Conservation (phyloP, 2,329 filamentous ascomycete species). For the Coniosporium uncinatum region DNA sequence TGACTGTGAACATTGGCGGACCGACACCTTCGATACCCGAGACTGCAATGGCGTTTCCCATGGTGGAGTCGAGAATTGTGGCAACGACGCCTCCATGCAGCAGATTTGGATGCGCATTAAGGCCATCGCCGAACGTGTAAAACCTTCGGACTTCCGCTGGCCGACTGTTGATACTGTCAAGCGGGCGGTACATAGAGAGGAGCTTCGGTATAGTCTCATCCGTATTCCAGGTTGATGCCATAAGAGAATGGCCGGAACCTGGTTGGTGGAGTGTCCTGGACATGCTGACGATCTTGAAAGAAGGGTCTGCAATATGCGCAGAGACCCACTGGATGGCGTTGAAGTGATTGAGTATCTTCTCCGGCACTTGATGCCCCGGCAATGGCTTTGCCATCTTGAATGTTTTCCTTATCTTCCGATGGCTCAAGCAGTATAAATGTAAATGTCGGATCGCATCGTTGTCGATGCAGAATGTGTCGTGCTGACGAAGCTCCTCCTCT, state of each 20-base stretch:
- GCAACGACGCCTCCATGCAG: slow-evolving; percentile 6
- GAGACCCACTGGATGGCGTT: background rate
- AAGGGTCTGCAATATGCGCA: slow-evolving; percentile 1
- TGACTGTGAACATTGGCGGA: slow-evolving; percentile 3
- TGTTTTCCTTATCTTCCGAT: too few relatives aligned
- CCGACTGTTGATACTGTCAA: background rate
- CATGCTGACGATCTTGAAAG: slow-evolving; percentile 1
- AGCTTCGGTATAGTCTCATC: slow-evolving; percentile 2
- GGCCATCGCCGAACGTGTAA: slow-evolving; percentile 5
- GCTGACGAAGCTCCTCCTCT: too few relatives aligned
- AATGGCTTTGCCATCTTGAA: too few relatives aligned
- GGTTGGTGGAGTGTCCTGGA: slow-evolving; percentile 2
- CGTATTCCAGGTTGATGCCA: slow-evolving; percentile 4
- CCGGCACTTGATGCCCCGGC: too few relatives aligned
- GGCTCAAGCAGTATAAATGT: too few relatives aligned
- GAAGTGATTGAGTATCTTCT: slow-evolving; percentile 4
- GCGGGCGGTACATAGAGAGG: slow-evolving; percentile 4
- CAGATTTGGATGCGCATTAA: slow-evolving; percentile 6
- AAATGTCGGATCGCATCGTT: too few relatives aligned
- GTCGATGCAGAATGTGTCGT: too few relatives aligned
- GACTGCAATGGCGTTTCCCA: slow-evolving; percentile 2
- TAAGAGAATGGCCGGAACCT: slow-evolving; percentile 5
- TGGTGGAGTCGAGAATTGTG: slow-evolving; percentile 4
- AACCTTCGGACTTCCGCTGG: slow-evolving; percentile 6
- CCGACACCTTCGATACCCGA: background rate